Evolutionary conservation across 2,329 filamentous ascomycete species (phyloP), one percentile per base, ranked within the genome.

Genomic region (Diplocarpon mali): DNA sequence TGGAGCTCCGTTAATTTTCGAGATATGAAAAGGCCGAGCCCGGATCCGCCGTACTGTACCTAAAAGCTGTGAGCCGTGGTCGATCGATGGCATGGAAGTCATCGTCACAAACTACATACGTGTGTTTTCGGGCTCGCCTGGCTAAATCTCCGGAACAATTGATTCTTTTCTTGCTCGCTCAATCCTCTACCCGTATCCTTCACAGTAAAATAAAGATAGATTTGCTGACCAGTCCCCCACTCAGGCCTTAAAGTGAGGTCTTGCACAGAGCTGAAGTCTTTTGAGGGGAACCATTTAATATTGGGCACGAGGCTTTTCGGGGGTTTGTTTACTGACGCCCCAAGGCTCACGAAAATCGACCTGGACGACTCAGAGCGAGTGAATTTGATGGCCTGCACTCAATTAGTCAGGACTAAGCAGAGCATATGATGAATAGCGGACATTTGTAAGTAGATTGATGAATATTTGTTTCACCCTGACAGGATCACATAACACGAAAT

Each of bases 401-500:
- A 8, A 41, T 50, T 4, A 48, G 38, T 17, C 14, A 15, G 17
- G 10, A 13, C 17, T 15, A 24, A 5, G 1, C 6, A 13, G 13
- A 5, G 30, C 3, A 11, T 8, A 15, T 12, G 29, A 20, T 5
- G n/a, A 2, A 24, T 4, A 9, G 17, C 45, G 36, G 32, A 51
- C 52, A 51, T 80, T 81, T 29, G 75, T 78, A 59, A 85, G 79
- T 10, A 89, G 67, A 58, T 89, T 88, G 60, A 88, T 87, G 30
- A 88, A 65, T 1, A 88, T 78, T 59, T 88, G 84, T 32, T 80
- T 70, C 12, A 88, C 69, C 36, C 85, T 72, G 2, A 80, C 84
- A 2, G 84, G 84, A 58, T 90, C 85, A 35, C 87, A 69, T 48
- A 72, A 79, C 40, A 83, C 78, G 79, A 80, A 86, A 49, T 83